Conservation (phyloP, 805 yeast species). For the Candida wancherniae region DNA sequence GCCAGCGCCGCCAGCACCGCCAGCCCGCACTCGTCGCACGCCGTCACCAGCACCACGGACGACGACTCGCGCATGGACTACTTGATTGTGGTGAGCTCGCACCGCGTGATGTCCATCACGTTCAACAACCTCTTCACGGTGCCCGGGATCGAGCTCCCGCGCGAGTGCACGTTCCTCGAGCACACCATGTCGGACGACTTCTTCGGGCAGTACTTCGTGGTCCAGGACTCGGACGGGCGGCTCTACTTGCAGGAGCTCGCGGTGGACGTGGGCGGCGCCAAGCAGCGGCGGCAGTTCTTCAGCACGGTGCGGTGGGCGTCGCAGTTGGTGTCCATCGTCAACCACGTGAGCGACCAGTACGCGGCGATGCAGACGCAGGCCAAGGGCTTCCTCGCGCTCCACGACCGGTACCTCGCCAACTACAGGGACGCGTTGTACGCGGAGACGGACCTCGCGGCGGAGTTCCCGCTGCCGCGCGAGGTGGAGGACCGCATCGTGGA, state of each 20-base stretch:
- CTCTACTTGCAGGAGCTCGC: conserved; percentile 16
- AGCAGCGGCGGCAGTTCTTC: conserved; percentile 14
- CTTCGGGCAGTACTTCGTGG: conserved; percentile 25
- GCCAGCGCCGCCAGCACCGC: not conserved
- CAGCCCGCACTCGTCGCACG: conserved; percentile 6
- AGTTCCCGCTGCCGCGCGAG: conserved; percentile 17
- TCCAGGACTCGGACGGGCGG: conserved; percentile 7
- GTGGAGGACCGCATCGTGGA: conserved; percentile 15
- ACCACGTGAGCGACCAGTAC: conserved; percentile 22
- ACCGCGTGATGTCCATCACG: conserved; percentile 21
- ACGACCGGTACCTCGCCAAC: conserved; percentile 32
- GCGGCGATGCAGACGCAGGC: conserved; percentile 18
- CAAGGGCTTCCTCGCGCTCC: conserved; percentile 21
- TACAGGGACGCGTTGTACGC: conserved; percentile 24
- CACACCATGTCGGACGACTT: conserved; percentile 22
- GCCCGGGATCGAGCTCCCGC: conserved; percentile 21
- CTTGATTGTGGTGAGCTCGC: conserved; percentile 22
- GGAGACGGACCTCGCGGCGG: conserved; percentile 24
- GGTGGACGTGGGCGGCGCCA: conserved; percentile 6
- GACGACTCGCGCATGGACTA: conserved; percentile 17
- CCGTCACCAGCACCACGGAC: conserved; percentile 11
- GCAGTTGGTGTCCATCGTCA: conserved; percentile 22
- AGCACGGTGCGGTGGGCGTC: conserved; percentile 23
- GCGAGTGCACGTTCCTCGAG: conserved; percentile 10
- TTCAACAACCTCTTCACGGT: conserved; percentile 30